Evolutionary conservation across 1,139 yeast genomes (phyloP), one percentile per base, ranked within the genome.

Genomic region (Scheffersomyces lignicola): DNA sequence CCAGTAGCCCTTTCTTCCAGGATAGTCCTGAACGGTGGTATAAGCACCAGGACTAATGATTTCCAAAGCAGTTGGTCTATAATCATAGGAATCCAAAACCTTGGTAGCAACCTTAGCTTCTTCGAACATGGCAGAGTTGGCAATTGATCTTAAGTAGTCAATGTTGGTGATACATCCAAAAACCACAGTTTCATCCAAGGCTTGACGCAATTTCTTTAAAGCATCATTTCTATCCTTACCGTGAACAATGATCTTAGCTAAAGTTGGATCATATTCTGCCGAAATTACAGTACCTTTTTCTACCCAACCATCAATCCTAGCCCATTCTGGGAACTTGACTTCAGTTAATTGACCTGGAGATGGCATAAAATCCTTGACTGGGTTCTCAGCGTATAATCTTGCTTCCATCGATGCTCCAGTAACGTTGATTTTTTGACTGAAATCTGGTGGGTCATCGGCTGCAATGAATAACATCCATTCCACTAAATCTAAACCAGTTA

Each of bases 391-490:
- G 51, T 90, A 92, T 37, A 92, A 70, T 58, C 98, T 78, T 18
- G 96, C 97, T 62, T 92, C 98, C 88, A 92, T 90, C 0, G 97
- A 79, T 3, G 94, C 95, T 44, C 97, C 97, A 38, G 77, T 73
- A 24, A 83, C 80, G 11, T 60, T 64, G 33, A 85, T 71, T 24
- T 68, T 65, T 47, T 76, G 78, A 25, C 62, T 54, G 49, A 87
- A 84, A 52, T 82, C 86, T 5, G 96, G 95, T 5, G 97, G 83
- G 47, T 75, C 74, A 53, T 87, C 90, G 24, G 95, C 96, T 24
- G 97, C 97, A 58, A 90, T 83, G 49, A 73, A 71, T 45, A 92
- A 68, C 97, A 92, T 90, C 96, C 96, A 87, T 62, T 92, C 97
- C 17, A 92, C 97, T 47, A 92, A 72, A 60, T 92, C 98, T 36